These are phyloP conservation scores for Globisporangium carolinianum DNA, from an alignment of 352 stramenopile species.

Conservation along the genomic window DNA sequence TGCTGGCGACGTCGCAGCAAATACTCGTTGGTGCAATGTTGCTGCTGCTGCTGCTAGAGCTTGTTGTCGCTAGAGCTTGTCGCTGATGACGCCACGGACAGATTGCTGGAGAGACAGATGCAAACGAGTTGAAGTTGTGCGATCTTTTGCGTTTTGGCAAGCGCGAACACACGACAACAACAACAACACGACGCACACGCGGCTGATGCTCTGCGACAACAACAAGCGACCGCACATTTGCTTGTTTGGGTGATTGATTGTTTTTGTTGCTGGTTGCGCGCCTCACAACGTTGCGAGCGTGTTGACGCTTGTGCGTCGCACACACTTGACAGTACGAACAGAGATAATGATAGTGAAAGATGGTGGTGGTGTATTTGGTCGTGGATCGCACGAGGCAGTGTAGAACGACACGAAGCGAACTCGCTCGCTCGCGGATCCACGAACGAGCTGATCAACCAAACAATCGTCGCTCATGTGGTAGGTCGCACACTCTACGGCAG, in stretches of 20 bases:
- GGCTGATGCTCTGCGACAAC: too few relatives aligned
- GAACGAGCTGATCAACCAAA: too few relatives aligned
- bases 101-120: not conserved
- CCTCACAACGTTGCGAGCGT: too few relatives aligned
- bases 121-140: not conserved
- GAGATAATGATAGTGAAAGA: not conserved
- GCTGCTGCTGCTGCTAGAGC: not conserved
- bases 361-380: not conserved
- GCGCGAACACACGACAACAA: not conserved
- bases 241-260: too few relatives aligned
- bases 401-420: too few relatives aligned
- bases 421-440: too few relatives aligned
- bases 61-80: not conserved
- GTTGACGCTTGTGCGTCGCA: too few relatives aligned
- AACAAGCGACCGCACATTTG: not conserved
- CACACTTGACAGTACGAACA: too few relatives aligned
- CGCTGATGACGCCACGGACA: not conserved
- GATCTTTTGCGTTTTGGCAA: slow-evolving; percentile 1
- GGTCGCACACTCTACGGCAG: slow-evolving; percentile 34
- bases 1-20: too few relatives aligned
- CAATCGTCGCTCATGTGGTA: not conserved
- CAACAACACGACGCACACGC: not conserved
- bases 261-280: too few relatives aligned
- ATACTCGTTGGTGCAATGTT: too few relatives aligned
- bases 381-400: too few relatives aligned